phyloP scores from a whole-genome alignment of 345 rosid genomes.

The Lepidium didymum region DNA sequence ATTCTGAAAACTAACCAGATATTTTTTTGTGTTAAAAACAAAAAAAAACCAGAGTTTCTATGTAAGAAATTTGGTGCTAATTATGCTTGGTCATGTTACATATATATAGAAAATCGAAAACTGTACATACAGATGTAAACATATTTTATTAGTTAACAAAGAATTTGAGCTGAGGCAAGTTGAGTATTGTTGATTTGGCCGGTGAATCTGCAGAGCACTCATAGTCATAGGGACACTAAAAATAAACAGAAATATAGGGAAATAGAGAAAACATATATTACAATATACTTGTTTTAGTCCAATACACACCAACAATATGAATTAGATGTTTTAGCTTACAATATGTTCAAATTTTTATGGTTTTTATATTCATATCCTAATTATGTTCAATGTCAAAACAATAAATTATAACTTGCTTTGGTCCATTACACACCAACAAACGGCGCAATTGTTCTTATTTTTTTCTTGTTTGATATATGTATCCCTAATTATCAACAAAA shows the following conservation, averaged over 20 bases:
- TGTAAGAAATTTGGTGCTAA: neutral
- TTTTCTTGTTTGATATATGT: neutral
- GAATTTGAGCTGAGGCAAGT: neutral
- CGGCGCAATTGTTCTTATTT: neutral
- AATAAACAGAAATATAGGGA: neutral
- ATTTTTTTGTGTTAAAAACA: too few species aligned
- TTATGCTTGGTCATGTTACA: neutral
- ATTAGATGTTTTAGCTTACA: neutral
- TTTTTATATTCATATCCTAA: neutral
- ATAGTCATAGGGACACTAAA: slow-evolving; percentile 17
- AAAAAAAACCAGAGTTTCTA: too few species aligned
- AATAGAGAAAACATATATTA: neutral
- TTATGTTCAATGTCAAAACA: neutral
- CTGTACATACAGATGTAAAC: neutral
- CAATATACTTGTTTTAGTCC: neutral
- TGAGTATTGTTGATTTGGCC: slow-evolving; percentile 11
- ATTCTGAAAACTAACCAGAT: neutral
- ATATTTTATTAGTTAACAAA: neutral
- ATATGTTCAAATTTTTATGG: neutral
- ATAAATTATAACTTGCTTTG: neutral
- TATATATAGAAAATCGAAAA: neutral
- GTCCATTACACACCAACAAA: slow-evolving; percentile 6
- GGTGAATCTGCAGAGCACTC: slow-evolving; percentile 8
- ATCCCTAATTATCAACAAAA: neutral
- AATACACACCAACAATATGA: neutral